A percentile compares a stretch with the other conserved stretches of the same genome.
Evolutionary conservation across 129 eudicot species (phyloP).

Genomic region (Flaveria sonorensis): DNA sequence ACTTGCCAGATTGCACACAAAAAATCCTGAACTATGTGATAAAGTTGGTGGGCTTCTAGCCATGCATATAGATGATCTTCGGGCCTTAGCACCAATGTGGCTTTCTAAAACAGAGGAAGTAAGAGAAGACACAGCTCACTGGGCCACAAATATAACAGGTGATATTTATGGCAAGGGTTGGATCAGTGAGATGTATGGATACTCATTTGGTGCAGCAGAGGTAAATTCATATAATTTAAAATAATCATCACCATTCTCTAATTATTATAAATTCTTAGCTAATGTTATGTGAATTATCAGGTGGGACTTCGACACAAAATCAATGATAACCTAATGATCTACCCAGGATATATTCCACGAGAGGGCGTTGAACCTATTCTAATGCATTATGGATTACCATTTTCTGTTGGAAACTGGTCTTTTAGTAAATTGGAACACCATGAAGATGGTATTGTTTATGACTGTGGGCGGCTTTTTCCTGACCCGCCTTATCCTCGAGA

Average conservation of each 20-base stretch:
- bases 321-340: constrained; percentile 87
- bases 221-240: constrained; percentile 37
- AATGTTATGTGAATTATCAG: constrained; percentile 47
- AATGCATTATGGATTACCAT: constrained; percentile 92
- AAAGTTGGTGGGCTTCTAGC: constrained; percentile 98
- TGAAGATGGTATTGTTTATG: constrained; percentile 78
- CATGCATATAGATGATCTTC: constrained; percentile 96
- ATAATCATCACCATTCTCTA: neutral
- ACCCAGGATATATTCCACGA: constrained; percentile 91
- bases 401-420: constrained; percentile 93
- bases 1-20: constrained; percentile 88
- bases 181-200: constrained; percentile 99
- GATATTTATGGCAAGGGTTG: constrained; percentile 89
- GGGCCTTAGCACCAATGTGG: constrained; percentile 97
- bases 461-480: constrained; percentile 92
- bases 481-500: constrained; percentile 98
- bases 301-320: constrained; percentile 97
- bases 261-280: constrained; percentile 12
- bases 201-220: constrained; percentile 99
- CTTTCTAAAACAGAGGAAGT: constrained; percentile 98
- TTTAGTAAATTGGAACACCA: constrained; percentile 86
- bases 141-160: constrained; percentile 91
- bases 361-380: constrained; percentile 91
- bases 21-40: constrained; percentile 92
- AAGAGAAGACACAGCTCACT: constrained; percentile 91